A percentile compares a stretch with the other conserved stretches of the same genome.
These are phyloP conservation scores for Backusella australiensis DNA, from an alignment of 192 early-diverging fungal genomes.

Conservation along the genomic window DNA sequence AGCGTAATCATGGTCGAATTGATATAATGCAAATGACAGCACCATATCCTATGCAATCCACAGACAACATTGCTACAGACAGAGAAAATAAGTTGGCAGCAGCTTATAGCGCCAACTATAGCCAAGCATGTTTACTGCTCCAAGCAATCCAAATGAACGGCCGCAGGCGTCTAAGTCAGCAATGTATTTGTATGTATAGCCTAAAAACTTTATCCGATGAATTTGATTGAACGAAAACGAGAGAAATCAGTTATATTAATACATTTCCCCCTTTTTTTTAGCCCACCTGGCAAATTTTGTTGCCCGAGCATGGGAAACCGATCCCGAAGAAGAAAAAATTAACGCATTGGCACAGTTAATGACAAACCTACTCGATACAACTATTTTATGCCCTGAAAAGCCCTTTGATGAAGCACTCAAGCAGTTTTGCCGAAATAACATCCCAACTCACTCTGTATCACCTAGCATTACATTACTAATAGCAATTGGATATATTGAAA, in stretches of 20 bases:
- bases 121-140: conserved; percentile 13
- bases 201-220: background rate
- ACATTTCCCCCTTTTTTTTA: conserved; percentile 4
- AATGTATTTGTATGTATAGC: conserved; percentile 6
- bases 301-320: conserved; percentile 17
- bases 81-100: background rate
- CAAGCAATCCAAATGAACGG: conserved; percentile 21
- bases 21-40: conserved; percentile 2
- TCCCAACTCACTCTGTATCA: conserved; percentile 29
- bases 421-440: conserved; percentile 20
- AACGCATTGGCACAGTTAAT: conserved; percentile 12
- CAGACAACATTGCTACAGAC: background rate
- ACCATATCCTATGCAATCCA: background rate
- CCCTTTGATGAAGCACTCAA: conserved; percentile 20
- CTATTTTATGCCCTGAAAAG: conserved; percentile 6
- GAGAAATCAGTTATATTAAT: background rate
- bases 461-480: conserved; percentile 47
- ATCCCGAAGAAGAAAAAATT: background rate
- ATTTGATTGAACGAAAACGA: background rate
- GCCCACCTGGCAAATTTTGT: conserved; percentile 24
- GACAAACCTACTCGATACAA: conserved; percentile 25
- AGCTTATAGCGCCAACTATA: conserved; percentile 8
- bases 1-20: background rate
- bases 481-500: conserved; percentile 48
- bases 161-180: background rate